Evolutionary conservation across 768 basidiomycete genomes (phyloP), one percentile per base, ranked within the genome.

Genomic region (Pulveroboletus sp.): DNA sequence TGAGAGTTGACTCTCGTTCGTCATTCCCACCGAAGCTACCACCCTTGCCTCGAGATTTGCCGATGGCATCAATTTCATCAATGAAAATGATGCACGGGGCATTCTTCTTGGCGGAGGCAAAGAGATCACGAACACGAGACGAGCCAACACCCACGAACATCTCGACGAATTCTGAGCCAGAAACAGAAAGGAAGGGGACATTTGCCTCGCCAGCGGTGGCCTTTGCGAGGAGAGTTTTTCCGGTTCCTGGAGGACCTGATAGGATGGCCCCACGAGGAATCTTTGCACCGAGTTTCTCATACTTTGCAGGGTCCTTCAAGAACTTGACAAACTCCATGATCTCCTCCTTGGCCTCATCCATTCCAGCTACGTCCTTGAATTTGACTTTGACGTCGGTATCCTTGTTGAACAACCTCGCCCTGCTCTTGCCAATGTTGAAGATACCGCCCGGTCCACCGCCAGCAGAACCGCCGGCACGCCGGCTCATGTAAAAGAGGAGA

Each of bases 321-420:
- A 99, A 98, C 61, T 96, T 94, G 67, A 99, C 96, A 59, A 98
- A 99, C 68, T 99, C 96, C 91, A 98, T 95, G 60, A 99, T 95
- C 73, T 99, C 96, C 74, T 94, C 90, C 76, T 99, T 99, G 37
- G 94, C 96, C 71, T 99, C 96, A 71, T 99, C 96, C 95, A 98
- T 98, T 31, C 96, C 96, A 13, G 96, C 96, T 16, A 99, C 92
- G 65, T 99, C 93, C 72, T 85, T 85, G 75, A 99, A 99, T 68
- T 89, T 89, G 62, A 88, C 83, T 65, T 83, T 87, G 64, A 98
- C 86, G 45, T 94, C 89, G 29, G 89, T 93, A 59, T 99, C 95
- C 73, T 95, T 89, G 76, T 98, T 97, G 73, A 97, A 98, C 64
- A 96, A 73, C 70, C 85, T 91, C 13, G 96, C 96, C 52, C 78